A percentile compares a stretch with the other conserved stretches of the same genome.
phyloP scores from a whole-genome alignment of 495 filamentous ascomycete species.

The Penicillium canescens region DNA sequence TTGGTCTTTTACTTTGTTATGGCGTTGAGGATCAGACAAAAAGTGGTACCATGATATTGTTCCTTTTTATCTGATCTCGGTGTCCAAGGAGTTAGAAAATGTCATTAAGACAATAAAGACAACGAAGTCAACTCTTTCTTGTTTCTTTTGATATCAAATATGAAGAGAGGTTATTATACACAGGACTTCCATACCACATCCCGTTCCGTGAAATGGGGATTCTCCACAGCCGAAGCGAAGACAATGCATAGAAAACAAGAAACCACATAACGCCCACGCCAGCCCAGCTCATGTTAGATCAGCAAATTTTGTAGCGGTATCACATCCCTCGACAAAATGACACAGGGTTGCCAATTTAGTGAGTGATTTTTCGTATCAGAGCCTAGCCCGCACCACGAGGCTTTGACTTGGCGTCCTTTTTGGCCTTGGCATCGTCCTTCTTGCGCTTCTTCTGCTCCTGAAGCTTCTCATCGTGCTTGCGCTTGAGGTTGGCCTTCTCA shows the following conservation, averaged over 20 bases:
- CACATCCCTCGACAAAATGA: no score
- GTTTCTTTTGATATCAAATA: conserved; percentile 2
- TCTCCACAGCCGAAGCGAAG: neutral
- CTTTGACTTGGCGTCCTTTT: conserved; percentile 87
- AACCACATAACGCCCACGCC: conserved; percentile 12
- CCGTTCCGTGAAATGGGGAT: neutral
- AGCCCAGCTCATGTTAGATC: conserved; percentile 9
- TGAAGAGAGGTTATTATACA: conserved; percentile 14
- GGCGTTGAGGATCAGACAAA: conserved; percentile 15
- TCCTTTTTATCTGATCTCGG: conserved; percentile 16
- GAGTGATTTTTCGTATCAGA: neutral
- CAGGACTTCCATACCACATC: conserved; percentile 9
- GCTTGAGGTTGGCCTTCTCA: conserved; percentile 79
- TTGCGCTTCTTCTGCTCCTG: conserved; percentile 91
- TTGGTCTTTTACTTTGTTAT: neutral
- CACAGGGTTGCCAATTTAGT: no score
- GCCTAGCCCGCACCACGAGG: conserved; percentile 66
- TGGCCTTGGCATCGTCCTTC: conserved; percentile 82
- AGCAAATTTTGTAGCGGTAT: neutral
- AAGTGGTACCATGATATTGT: neutral
- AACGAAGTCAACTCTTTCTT: neutral
- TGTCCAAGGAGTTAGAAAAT: neutral
- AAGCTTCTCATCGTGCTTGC: conserved; percentile 88
- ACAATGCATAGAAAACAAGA: conserved; percentile 8
- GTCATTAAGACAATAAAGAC: neutral